Evolutionary conservation across 176 grass and related monocot species (phyloP).

Genomic region (Hordeum marinum): DNA sequence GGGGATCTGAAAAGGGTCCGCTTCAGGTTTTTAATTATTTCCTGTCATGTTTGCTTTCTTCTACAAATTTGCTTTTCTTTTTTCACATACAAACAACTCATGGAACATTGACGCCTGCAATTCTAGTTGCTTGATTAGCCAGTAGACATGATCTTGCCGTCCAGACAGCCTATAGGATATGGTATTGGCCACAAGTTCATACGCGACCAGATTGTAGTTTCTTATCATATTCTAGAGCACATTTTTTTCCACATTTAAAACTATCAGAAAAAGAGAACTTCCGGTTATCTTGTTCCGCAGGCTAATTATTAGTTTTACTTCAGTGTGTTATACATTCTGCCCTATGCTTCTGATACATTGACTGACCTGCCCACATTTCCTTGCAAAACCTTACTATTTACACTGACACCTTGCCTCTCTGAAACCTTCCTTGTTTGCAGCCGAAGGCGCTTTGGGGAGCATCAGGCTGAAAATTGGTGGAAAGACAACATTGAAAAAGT

Average conservation of each 20-base stretch:
- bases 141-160: background rate
- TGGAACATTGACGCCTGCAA: background rate
- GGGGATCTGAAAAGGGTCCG: constrained; percentile 79
- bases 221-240: background rate
- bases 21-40: constrained; percentile 61
- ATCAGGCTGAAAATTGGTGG: constrained; percentile 96
- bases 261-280: background rate
- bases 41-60: background rate
- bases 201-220: background rate
- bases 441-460: constrained; percentile 87
- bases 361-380: background rate
- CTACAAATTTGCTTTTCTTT: background rate
- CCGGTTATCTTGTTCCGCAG: background rate
- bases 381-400: background rate
- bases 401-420: background rate
- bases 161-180: background rate
- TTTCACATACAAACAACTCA: background rate
- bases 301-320: background rate
- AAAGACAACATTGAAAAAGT: constrained; percentile 86
- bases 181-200: background rate
- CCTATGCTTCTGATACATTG: background rate
- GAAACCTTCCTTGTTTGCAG: constrained; percentile 24
- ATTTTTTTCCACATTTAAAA: background rate
- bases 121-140: background rate
- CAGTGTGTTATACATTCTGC: background rate